Evolutionary conservation across 805 yeast genomes (phyloP), one percentile per base, ranked within the genome.

Genomic region (Candida ficus): DNA sequence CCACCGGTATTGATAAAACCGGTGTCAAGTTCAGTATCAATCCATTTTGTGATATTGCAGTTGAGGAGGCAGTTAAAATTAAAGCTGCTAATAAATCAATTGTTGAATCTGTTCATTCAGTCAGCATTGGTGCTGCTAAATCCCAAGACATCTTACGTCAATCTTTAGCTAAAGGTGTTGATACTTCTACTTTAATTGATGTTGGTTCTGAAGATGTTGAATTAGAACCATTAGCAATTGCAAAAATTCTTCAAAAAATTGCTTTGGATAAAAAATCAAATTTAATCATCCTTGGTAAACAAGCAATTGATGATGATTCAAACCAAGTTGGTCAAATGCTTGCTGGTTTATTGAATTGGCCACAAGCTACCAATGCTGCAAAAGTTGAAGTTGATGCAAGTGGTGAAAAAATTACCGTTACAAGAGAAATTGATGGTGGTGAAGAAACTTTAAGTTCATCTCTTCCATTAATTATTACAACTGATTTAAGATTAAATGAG

Each of bases 11-110:
- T 18, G 96, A 89, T 52, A 78, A 91, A 41, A 77, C 83, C 48
- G 97, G 96, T 43, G 86, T 87, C 51, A 91, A 91, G 67, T 89
- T 83, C 70, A 77, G 88, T 57, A 87, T 91, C 62, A 93, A 93
- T 62, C 99, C 99, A 42, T 93, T 93, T 64, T 93, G 95, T 66
- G 99, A 93, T 65, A 93, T 93, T 59, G 99, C 99, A 8, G 78
- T 93, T 39, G 99, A 93, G 65, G 99, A 93, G 63, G 95, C 98
- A 1, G 68, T 90, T 31, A 76, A 82, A 52, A 74, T 93, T 53
- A 79, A 75, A 55, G 88, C 83, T 50, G 68, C 70, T 29, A 64
- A 83, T 60, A 80, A 81, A 55, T 73, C 60, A 9, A 61, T 75
- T 37, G 95, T 89, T 14, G 95, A 88, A 49, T 68, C 71, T 37